Evolutionary conservation across 2,329 filamentous ascomycete species (phyloP), one percentile per base, ranked within the genome.

Genomic region (Kalmusia sp.): DNA sequence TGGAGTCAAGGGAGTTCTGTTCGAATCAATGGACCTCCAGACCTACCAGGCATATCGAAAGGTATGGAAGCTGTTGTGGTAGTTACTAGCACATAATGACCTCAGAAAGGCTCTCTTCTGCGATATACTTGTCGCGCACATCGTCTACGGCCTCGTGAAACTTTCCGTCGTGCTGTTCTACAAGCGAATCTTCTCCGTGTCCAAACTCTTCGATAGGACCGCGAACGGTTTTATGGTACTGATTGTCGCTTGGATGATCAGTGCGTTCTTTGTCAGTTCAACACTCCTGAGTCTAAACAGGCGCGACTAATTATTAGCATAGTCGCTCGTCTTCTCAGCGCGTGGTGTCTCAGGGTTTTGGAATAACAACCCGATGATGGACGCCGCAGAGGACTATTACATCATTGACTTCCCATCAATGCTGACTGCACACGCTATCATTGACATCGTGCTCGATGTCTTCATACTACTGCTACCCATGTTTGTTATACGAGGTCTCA

Each of bases 141-240:
- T 44, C 27, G 24, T 44, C 6, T 50, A 50, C 21, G 48, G 37
- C 7, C 25, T 50, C 12, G 44, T 50, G 24, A 50, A 50, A 19
- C 5, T 50, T 14, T 50, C 48, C 15, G 33, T 50, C 14, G 11
- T 50, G 7, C 33, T 50, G 8, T 50, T 50, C 25, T 50, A 50
- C 48, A 50, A 44, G 30, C 4, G 48, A n/a, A 50, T 50, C 14
- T 50, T 50, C 15, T 17, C 35, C 7, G 19, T 35, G 3, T 9
- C 5, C 14, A 11, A n/a, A 15, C 19, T 7, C 4, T 50, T 50
- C 35, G 17, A 41, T 25, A 17, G 7, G 4, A 8, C 4, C 27
- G 9, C 37, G 7, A 50, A 50, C 22, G 22, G 17, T 24, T 31
- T 44, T 6, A 8, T 50, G 35, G 35, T 6, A 14, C 5, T n/a